Conservation (phyloP, 495 filamentous ascomycete genomes). For the Neurospora sp. region DNA sequence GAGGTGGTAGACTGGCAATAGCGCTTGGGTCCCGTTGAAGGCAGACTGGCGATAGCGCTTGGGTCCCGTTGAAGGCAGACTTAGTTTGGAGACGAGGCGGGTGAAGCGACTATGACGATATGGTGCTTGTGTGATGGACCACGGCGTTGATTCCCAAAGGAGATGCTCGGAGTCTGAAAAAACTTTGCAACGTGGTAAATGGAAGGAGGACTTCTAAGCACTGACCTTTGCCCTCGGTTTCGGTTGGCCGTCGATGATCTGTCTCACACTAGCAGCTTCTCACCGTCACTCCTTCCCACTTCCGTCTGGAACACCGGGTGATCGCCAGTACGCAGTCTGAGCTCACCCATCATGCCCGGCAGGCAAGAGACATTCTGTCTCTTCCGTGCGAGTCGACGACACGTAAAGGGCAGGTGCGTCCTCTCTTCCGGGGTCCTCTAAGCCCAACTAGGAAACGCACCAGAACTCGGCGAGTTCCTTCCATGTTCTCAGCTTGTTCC, state of each 20-base stretch:
- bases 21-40: neutral
- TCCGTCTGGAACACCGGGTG: neutral
- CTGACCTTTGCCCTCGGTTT: neutral
- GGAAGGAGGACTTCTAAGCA: neutral
- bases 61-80: neutral
- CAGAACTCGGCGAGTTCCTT: neutral
- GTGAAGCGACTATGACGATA: neutral
- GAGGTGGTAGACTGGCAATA: neutral
- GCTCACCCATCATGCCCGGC: neutral
- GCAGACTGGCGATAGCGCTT: neutral
- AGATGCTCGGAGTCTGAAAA: neutral
- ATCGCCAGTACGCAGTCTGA: neutral
- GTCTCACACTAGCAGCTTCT: neutral
- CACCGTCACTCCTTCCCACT: neutral
- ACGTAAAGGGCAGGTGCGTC: neutral
- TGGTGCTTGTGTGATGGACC: neutral
- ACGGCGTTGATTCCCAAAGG: neutral
- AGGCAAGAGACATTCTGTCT: neutral
- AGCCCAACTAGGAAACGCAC: neutral
- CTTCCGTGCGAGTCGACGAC: neutral
- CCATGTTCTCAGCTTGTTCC: neutral
- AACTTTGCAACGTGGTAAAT: neutral
- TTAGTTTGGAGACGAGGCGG: neutral
- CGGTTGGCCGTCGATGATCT: neutral
- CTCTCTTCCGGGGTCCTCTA: neutral